These are phyloP conservation scores for Verticillium zaregamsianum DNA, from an alignment of 2,329 filamentous ascomycete species.

Conservation along the genomic window DNA sequence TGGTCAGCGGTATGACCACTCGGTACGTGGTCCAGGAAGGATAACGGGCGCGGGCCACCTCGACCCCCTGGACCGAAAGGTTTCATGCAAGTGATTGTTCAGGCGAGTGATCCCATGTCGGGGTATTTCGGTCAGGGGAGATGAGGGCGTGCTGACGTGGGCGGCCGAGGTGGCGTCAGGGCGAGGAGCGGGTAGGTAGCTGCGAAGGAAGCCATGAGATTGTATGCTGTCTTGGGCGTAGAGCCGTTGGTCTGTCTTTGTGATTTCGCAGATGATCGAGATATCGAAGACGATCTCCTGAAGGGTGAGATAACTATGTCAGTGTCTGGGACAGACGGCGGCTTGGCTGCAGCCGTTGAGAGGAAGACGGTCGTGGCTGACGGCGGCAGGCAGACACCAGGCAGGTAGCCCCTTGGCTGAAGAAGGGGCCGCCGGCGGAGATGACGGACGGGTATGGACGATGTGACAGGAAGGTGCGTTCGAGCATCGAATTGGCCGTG, in stretches of 20 bases:
- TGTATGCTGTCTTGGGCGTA: neutral
- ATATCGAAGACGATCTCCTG: neutral
- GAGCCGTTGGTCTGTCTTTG: neutral
- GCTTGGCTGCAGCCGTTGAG: neutral
- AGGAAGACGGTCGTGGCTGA: neutral
- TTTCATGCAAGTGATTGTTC: neutral
- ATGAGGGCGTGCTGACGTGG: neutral
- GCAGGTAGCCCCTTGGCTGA: neutral
- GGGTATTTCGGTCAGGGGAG: neutral
- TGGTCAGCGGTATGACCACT: neutral
- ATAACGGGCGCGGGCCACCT: neutral
- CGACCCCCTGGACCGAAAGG: neutral
- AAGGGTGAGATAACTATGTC: neutral
- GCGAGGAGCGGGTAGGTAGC: neutral
- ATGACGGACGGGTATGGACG: no score
- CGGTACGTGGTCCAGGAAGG: neutral
- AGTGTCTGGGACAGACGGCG: neutral
- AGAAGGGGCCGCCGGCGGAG: no score
- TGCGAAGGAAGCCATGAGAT: neutral
- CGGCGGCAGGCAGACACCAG: neutral
- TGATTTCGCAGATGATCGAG: neutral
- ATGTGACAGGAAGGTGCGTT: no score
- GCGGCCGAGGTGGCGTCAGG: neutral
- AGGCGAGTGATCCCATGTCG: neutral
- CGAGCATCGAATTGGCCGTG: no score